A percentile compares a stretch with the other conserved stretches of the same genome.
Evolutionary conservation across 164 flowering plant genomes (phyloP).

Genomic region (Magnolia changhungtana): DNA sequence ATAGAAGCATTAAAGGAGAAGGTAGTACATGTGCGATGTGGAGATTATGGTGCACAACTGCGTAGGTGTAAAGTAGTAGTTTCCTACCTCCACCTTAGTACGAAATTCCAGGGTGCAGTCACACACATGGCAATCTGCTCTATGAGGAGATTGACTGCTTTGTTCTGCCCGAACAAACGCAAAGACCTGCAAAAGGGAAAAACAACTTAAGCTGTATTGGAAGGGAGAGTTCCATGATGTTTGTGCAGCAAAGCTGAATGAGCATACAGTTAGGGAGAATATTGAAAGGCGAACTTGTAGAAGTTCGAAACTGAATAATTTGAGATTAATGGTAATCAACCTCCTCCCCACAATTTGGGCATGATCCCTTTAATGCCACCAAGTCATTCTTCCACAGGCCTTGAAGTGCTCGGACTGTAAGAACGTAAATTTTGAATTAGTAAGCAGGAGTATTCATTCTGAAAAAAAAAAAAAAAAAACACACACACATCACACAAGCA

Average conservation of each 20-base stretch:
- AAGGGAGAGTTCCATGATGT: neutral
- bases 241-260: neutral
- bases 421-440: slow-evolving; percentile 7
- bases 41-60: neutral
- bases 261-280: neutral
- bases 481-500: neutral
- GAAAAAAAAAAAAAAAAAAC: too few relatives aligned
- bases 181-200: slow-evolving; percentile 60
- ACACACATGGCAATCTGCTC: slow-evolving; percentile 89
- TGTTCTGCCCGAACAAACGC: slow-evolving; percentile 73
- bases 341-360: slow-evolving; percentile 99
- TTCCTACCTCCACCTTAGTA: slow-evolving; percentile 74
- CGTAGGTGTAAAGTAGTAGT: neutral
- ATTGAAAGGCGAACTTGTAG: neutral
- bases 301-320: neutral
- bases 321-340: slow-evolving; percentile 29
- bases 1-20: neutral
- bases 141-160: slow-evolving; percentile 55
- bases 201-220: neutral
- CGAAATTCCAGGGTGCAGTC: slow-evolving; percentile 71
- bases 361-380: slow-evolving; percentile 85
- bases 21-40: neutral
- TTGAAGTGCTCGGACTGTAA: slow-evolving; percentile 67
- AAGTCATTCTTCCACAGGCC: slow-evolving; percentile 87
- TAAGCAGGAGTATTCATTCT: neutral